Percentiles rank a stretch among this genome's conserved stretches.
phyloP scores from a whole-genome alignment of 108 stramenopile genomes.

The Cyclostephanos tholiformis region DNA sequence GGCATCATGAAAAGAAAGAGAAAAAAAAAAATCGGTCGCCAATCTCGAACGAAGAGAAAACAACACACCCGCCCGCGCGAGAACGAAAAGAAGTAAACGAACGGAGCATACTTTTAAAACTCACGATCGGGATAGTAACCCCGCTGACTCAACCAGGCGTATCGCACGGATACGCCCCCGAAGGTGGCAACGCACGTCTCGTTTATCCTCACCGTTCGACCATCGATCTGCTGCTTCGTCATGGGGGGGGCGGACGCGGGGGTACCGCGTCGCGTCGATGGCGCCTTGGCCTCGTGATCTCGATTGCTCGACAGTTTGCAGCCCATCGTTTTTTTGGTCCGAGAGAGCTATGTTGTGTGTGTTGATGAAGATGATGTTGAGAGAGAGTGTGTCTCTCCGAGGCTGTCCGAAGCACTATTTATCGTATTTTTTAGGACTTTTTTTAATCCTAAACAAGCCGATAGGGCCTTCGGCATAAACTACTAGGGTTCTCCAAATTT shows the following conservation, averaged over 20 bases:
- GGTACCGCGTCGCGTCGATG: background rate
- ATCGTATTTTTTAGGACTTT: too few species aligned
- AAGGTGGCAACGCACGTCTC: conserved; percentile 33
- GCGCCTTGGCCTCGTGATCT: background rate
- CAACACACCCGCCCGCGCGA: background rate
- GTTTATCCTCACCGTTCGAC: conserved; percentile 33
- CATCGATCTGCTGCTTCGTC: conserved; percentile 25
- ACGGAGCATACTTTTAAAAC: background rate
- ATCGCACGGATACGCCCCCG: conserved; percentile 71
- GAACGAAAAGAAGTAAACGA: background rate
- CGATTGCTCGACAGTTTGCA: conserved; percentile 5
- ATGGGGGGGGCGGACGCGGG: conserved; percentile 8
- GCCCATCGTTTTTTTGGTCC: conserved; percentile 8
- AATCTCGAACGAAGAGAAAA: too few species aligned
- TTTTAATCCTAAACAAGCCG: too few species aligned
- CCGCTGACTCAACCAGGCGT: conserved; percentile 81
- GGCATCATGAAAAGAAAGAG: conserved; percentile 3
- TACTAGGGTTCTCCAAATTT: too few species aligned
- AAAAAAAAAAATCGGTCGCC: too few species aligned
- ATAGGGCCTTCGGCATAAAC: too few species aligned
- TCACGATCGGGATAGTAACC: conserved; percentile 89
- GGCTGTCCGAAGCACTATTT: too few species aligned
- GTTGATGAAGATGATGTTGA: too few species aligned
- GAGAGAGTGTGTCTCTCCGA: too few species aligned
- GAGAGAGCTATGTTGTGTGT: too few species aligned